phyloP scores from a whole-genome alignment of 345 rosid genomes.

The rapeseed (Brassica napus) region DNA sequence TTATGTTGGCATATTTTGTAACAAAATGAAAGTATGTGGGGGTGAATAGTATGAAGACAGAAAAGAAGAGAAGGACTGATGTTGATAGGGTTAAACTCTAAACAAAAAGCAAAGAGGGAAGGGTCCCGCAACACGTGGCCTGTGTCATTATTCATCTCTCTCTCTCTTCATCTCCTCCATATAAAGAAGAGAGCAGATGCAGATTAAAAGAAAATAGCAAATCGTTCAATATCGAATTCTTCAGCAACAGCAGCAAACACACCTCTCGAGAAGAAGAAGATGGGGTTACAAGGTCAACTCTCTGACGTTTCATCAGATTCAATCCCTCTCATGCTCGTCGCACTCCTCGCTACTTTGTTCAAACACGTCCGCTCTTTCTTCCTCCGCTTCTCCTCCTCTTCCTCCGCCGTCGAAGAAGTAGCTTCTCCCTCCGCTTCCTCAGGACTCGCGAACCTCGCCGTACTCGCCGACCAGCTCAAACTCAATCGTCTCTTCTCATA shows the following conservation, averaged over 20 bases:
- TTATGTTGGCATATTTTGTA: background rate
- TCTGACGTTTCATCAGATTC: conserved; percentile 74
- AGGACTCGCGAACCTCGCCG: conserved; percentile 52
- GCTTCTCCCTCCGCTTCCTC: conserved; percentile 47
- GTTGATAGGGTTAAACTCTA: conserved; percentile 9
- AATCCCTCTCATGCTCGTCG: conserved; percentile 58
- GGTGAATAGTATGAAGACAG: background rate
- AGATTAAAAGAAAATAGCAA: background rate
- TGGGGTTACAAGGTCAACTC: conserved; percentile 75
- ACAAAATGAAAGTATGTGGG: background rate
- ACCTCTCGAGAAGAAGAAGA: conserved; percentile 18
- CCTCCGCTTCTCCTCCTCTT: conserved; percentile 37
- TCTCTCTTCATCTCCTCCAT: conserved; percentile 8
- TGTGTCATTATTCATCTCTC: conserved; percentile 18
- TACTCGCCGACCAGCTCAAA: conserved; percentile 68
- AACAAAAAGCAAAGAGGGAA: background rate
- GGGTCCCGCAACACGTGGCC: conserved; percentile 43
- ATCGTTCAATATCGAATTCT: background rate
- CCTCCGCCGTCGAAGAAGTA: background rate
- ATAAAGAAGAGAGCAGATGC: conserved; percentile 19
- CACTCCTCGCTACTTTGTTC: conserved; percentile 56
- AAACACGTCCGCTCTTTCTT: conserved; percentile 51
- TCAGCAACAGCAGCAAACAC: background rate
- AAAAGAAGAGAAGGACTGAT: conserved; percentile 22
- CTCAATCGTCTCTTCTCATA: conserved; percentile 53